Evolutionary conservation across 2,329 filamentous ascomycete genomes (phyloP), one percentile per base, ranked within the genome.

Genomic region (Amauroascus niger): DNA sequence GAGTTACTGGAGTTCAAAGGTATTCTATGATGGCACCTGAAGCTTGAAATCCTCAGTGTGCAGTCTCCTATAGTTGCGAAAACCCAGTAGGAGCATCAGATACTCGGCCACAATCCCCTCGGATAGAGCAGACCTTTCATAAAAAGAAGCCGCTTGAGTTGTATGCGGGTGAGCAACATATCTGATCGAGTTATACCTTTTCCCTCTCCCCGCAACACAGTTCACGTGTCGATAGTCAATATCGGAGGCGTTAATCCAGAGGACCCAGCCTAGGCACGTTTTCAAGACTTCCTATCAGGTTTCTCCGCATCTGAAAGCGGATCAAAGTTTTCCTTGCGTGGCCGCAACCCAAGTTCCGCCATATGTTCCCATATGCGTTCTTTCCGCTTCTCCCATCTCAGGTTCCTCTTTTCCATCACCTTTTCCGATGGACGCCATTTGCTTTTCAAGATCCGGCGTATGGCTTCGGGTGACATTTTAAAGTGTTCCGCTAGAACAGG

Each of bases 381-480:
- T 49, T 74, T 68, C 50, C 74, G 64, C 37, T 64, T 70, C 44
- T 72, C 69, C 74, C 74, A 76, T 56, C 73, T 63, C 51, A 67
- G 61, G 39, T 68, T 66, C 39, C 73, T 68, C 43, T 67, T 63
- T 28, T 70, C 66, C 52, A 66, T 60, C 54, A 74, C 68, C 13
- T 65, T 61, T 24, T 67, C 68, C 4, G 63, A 67, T 2, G 73
- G 68, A 33, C 64, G 65, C 73, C 73, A 76, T 61, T 72, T 75
- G 60, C 72, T 74, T 59, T 74, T 88, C 57, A 98, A 73, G 50
- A 98, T 95, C 33, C 93, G 80, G 9, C 90, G 82, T 55, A 97
- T 87, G 0, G 83, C 87, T 67, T 98, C 93, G 1, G 87, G 76
- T 0, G 88, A 89, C n/a, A 96, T 76, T 67, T 89, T 77, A 70